A percentile compares a stretch with the other conserved stretches of the same genome.
phyloP scores from a whole-genome alignment of 2,329 filamentous ascomycete species.

The Incumbomyces lentus region DNA sequence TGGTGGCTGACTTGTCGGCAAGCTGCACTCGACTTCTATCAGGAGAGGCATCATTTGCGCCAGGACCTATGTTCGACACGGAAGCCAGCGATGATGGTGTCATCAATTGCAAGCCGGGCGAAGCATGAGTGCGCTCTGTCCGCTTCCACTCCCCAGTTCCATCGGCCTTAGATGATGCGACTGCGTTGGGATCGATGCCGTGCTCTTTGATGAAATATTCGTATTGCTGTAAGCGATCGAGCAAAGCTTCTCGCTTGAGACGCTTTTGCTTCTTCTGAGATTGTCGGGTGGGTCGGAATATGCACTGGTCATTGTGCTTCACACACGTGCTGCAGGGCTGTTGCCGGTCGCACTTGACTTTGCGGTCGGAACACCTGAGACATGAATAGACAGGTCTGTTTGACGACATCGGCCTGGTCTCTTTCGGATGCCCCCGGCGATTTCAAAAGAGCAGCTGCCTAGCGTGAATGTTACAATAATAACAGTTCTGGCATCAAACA shows the following conservation, averaged over 20 bases:
- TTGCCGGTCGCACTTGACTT: constrained; percentile 35
- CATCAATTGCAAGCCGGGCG: too few species aligned
- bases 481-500: too few species aligned
- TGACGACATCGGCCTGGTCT: not conserved
- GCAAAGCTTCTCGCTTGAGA: constrained; percentile 4
- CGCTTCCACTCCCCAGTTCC: constrained; percentile 9
- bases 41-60: too few species aligned
- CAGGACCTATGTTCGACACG: too few species aligned
- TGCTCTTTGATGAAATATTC: constrained; percentile 13
- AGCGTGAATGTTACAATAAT: not conserved
- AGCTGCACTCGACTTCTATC: too few species aligned
- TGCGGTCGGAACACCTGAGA: constrained; percentile 30
- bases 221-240: constrained; percentile 11
- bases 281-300: constrained; percentile 20
- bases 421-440: not conserved
- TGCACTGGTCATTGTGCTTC: constrained; percentile 28
- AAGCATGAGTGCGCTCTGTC: not conserved
- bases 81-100: too few species aligned
- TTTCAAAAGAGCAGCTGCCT: not conserved
- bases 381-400: constrained; percentile 22
- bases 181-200: constrained; percentile 16
- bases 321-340: constrained; percentile 35
- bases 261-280: constrained; percentile 15
- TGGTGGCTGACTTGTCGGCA: too few species aligned
- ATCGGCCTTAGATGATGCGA: constrained; percentile 11